Conservation (phyloP, 2,329 filamentous ascomycete genomes). For the Sporothrix phasma region DNA sequence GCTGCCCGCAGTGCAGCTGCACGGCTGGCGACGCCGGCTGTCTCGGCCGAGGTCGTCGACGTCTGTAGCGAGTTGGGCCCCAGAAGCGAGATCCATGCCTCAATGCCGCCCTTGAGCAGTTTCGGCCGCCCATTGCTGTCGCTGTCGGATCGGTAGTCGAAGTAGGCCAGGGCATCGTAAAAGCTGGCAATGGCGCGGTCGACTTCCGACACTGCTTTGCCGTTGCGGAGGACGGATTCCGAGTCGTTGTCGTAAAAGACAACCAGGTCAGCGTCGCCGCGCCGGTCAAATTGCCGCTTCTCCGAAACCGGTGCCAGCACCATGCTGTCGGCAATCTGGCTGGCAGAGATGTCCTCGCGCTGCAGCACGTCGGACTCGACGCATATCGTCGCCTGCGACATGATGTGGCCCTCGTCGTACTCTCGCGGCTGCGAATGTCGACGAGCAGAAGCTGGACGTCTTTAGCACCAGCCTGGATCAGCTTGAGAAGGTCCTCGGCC, state of each 20-base stretch:
- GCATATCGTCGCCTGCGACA: conserved; percentile 74
- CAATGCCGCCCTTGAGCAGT: conserved; percentile 69
- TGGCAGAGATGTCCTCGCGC: conserved; percentile 54
- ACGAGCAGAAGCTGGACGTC: conserved; percentile 65
- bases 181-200: conserved; percentile 57
- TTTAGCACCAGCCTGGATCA: conserved; percentile 46
- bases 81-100: conserved; percentile 79
- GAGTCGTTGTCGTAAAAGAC: conserved; percentile 80
- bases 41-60: conserved; percentile 24
- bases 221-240: conserved; percentile 37
- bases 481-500: conserved; percentile 59
- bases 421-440: conserved; percentile 72
- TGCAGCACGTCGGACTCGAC: conserved; percentile 70
- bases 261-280: conserved; percentile 71
- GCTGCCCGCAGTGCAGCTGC: conserved; percentile 1
- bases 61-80: conserved; percentile 53
- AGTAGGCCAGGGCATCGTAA: conserved; percentile 70
- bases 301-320: conserved; percentile 66
- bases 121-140: conserved; percentile 49
- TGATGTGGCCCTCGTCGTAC: conserved; percentile 84
- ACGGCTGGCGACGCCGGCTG: conserved; percentile 7
- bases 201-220: conserved; percentile 16
- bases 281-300: conserved; percentile 59
- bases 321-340: conserved; percentile 55
- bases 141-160: conserved; percentile 47